Conservation (phyloP, 768 basidiomycete genomes). For the Tylopilus plumbeoviolaceoides region DNA sequence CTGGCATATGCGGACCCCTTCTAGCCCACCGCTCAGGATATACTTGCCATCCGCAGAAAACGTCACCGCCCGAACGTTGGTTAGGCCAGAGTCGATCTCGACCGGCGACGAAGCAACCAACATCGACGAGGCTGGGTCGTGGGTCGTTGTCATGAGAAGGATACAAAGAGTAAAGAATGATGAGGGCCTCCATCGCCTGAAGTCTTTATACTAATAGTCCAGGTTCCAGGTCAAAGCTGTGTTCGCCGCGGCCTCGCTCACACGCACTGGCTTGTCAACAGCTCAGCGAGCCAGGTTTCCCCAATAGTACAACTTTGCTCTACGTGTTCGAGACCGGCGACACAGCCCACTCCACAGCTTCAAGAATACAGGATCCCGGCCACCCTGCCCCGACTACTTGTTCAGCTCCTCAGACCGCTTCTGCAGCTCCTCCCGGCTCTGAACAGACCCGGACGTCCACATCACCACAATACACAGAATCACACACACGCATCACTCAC, state of each 20-base stretch:
- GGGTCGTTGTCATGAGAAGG: background rate
- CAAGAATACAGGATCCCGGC: too few relatives aligned
- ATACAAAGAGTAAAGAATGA: background rate
- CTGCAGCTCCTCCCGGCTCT: conserved; percentile 52
- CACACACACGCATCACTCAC: conserved; percentile 28
- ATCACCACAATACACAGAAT: background rate
- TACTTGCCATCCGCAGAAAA: background rate
- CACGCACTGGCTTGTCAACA: too few relatives aligned
- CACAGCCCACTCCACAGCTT: background rate
- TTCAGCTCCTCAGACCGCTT: conserved; percentile 47
- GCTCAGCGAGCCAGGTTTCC: too few relatives aligned
- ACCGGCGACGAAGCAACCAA: background rate
- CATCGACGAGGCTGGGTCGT: background rate
- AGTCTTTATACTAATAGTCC: background rate
- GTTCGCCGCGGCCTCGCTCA: background rate
- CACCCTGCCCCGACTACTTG: conserved; percentile 16
- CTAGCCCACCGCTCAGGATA: background rate
- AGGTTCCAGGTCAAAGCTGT: background rate
- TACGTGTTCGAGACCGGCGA: too few relatives aligned
- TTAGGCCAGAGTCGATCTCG: background rate
- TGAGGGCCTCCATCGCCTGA: background rate
- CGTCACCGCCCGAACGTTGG: background rate
- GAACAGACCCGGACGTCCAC: background rate
- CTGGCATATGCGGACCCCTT: background rate
- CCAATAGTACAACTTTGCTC: too few relatives aligned